Base-by-base conservation (phyloP, 2,329 filamentous ascomycete genomes). In the Apiospora phragmitis region DNA sequence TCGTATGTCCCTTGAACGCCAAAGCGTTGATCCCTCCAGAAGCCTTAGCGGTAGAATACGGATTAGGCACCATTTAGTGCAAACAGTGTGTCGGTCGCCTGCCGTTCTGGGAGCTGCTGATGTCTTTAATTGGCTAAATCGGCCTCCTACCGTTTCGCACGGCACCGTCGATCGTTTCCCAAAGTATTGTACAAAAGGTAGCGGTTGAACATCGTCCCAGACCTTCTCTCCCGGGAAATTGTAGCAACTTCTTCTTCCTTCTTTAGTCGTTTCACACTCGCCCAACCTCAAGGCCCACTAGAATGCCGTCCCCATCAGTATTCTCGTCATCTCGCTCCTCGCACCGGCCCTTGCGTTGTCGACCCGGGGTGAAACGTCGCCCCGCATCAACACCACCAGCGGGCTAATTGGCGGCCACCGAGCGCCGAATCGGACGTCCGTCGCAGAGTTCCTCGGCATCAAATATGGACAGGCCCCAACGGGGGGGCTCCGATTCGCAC, bases 391-490 rank as follows among this genome's bases (percentile, higher is more conserved):
- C 12, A 71, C 70, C n/a, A 70, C 70, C 43, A 70, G 65, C 45
- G 70, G 70, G 3, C 42, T 69, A 43, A 55, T 71, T 32, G 24
- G 14, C 32, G 70, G 70, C 16, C 68, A 70, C 16, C 14, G 12
- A 8, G 68, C 68, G 12, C 16, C 65, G 11, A 70, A 70, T 24
- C 35, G 43, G 35, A 55, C 70, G 1, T 29, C 26, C n/a, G 68
- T 70, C 18, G 42, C 43, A 16, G 68, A 71, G 35, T 71, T 69
- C 21, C 38, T 71, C 35, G 70, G 70, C 38, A 71, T 71, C 49
- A 65, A 65, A 18, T 71, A 71, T 5, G 70, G 68, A 1, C 11
- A 66, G 16, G 68, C 70, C 43, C 70, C 70, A 12, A 65, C 41
- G 6, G 70, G 65, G 14, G 49, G 69, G 26, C 67, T 71, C 21